Evolutionary conservation across 352 stramenopile genomes (phyloP), one percentile per base, ranked within the genome.

Genomic region (Globisporangium emineosum): DNA sequence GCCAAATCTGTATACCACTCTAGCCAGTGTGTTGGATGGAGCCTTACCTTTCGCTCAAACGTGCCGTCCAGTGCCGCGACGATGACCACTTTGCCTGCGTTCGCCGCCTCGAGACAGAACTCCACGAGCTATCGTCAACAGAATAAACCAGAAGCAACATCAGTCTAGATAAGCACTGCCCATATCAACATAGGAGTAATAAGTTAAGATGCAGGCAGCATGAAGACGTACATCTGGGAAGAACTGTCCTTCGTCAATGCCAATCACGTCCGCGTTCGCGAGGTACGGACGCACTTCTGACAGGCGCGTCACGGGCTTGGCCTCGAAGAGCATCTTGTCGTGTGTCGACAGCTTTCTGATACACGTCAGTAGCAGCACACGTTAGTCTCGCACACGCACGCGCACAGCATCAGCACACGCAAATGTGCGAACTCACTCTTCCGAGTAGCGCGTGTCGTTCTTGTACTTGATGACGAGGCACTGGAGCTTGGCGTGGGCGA

Each of bases 201-300:
- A 13, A n/a, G 37, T n/a, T n/a, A 2, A 45, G 35, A 5, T 15
- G 25, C 10, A 33, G n/a, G 27, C 6, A 56, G 25, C 10, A 2
- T 17, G 25, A 25, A 27, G 12, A 47, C 76, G 52, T 73, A 91
- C 81, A 32, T 95, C 87, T 5, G 81, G 76, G 68, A 93, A 94
- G 70, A 95, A 95, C 69, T 95, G 87, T 56, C 83, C 87, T 69
- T 95, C 87, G 57, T 95, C 87, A 57, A 95, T 91, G 52, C 82
- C 85, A 57, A 95, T 93, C 35, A 95, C 87, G 61, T 95, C 85
- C 61, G 77, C 88, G n/a, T 88, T 75, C 35, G 83, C 60, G 54
- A 90, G 73, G 42, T 74, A 73, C 30, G 78, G 63, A 25, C 78
- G 77, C 58, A 90, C 77, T 62, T 92, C 79, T 2, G 68, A 69